A percentile compares a stretch with the other conserved stretches of the same genome.
phyloP scores from a whole-genome alignment of 768 basidiomycete species.

The Cyathus striatus region DNA sequence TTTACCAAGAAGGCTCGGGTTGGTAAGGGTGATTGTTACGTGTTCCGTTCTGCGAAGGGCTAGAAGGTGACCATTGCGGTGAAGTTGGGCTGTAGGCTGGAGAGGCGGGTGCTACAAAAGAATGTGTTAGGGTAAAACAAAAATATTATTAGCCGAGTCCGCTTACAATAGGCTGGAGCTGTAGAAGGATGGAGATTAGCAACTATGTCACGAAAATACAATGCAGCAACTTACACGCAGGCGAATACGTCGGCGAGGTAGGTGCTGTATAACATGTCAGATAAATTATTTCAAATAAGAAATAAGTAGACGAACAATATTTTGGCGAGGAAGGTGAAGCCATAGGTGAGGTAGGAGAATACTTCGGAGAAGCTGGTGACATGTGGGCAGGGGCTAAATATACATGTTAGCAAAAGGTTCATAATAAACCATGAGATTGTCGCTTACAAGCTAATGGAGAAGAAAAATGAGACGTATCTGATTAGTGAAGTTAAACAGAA shows the following conservation, averaged over 20 bases:
- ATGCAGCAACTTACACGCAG: slow-evolving; percentile 62
- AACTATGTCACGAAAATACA: slow-evolving; percentile 1
- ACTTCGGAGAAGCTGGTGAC: slow-evolving; percentile 89
- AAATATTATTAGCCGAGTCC: neutral
- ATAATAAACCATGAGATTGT: slow-evolving; percentile 43
- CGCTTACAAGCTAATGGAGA: slow-evolving; percentile 55
- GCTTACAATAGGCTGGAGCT: slow-evolving; percentile 80
- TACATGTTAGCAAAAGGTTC: slow-evolving; percentile 1
- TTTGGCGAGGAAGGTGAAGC: slow-evolving; percentile 88
- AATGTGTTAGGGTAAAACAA: slow-evolving; percentile 9
- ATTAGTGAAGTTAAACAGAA: slow-evolving; percentile 15
- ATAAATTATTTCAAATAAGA: slow-evolving; percentile 5
- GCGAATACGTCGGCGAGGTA: slow-evolving; percentile 84
- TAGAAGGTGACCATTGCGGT: slow-evolving; percentile 79
- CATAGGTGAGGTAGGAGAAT: slow-evolving; percentile 90
- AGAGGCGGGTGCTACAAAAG: slow-evolving; percentile 64
- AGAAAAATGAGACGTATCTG: slow-evolving; percentile 4
- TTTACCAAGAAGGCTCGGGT: slow-evolving; percentile 47
- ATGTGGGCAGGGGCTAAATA: slow-evolving; percentile 66
- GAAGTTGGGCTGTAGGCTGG: slow-evolving; percentile 86
- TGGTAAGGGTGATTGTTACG: slow-evolving; percentile 39
- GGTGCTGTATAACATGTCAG: slow-evolving; percentile 47
- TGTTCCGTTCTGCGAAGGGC: slow-evolving; percentile 59
- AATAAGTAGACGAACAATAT: slow-evolving; percentile 46
- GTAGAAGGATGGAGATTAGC: slow-evolving; percentile 4